These are phyloP conservation scores for Saccharomyces uvarum DNA, from an alignment of 1,139 yeast genomes.

Conservation along the genomic window DNA sequence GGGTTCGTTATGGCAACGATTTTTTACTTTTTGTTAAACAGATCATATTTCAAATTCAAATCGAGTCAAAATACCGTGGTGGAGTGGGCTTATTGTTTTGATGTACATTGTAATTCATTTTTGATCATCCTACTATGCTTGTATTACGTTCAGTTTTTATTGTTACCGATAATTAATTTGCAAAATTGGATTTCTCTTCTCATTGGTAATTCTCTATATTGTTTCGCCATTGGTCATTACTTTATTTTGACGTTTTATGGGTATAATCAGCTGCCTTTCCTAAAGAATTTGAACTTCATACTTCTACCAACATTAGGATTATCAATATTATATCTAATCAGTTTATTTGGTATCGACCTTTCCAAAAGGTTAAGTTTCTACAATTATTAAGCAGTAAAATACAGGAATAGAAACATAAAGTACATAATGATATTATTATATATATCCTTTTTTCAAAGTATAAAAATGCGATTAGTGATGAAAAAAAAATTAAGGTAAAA, in stretches of 20 bases:
- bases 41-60: constrained; percentile 41
- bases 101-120: constrained; percentile 85
- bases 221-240: constrained; percentile 66
- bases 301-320: constrained; percentile 53
- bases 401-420: neutral
- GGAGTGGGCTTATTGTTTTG: constrained; percentile 94
- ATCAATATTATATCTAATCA: constrained; percentile 48
- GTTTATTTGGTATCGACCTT: constrained; percentile 55
- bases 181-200: constrained; percentile 58
- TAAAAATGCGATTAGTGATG: constrained; percentile 1
- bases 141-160: constrained; percentile 67
- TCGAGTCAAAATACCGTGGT: constrained; percentile 45
- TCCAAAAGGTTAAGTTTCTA: constrained; percentile 23
- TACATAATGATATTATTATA: constrained; percentile 2
- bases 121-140: constrained; percentile 71
- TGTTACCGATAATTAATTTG: constrained; percentile 62
- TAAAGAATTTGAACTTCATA: constrained; percentile 53
- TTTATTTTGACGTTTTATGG: constrained; percentile 79
- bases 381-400: constrained; percentile 7
- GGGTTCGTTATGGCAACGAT: constrained; percentile 64
- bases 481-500: neutral
- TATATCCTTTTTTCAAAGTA: neutral
- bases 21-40: constrained; percentile 66
- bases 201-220: constrained; percentile 71
- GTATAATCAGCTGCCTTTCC: constrained; percentile 73